phyloP scores from a whole-genome alignment of 768 basidiomycete species.

The Dioszegia hungarica region DNA sequence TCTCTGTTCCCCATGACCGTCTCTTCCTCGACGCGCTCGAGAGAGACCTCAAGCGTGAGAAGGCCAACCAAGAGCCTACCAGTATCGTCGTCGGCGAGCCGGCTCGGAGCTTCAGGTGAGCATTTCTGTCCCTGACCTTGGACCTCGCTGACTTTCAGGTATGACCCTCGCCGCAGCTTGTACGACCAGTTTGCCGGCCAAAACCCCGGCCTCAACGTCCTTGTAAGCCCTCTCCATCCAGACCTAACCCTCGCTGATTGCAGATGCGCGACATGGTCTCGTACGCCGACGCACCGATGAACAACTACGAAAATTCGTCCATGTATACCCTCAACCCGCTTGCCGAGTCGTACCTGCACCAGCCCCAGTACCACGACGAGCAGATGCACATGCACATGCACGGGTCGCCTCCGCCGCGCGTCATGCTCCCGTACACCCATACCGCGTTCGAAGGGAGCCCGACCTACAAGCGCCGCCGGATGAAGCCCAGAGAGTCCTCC shows the following conservation, averaged over 20 bases:
- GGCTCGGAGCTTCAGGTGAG: conserved; percentile 67
- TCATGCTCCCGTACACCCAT: background rate
- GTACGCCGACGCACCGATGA: background rate
- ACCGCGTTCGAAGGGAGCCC: conserved; percentile 67
- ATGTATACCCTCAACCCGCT: background rate
- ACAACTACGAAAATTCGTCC: background rate
- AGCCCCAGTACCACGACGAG: background rate
- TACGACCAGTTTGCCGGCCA: conserved; percentile 75
- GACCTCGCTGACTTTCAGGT: conserved; percentile 45
- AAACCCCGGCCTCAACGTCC: conserved; percentile 25
- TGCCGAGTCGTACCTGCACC: conserved; percentile 1
- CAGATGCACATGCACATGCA: background rate
- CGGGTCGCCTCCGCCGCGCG: background rate
- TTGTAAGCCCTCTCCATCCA: conserved; percentile 3
- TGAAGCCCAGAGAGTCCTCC: background rate
- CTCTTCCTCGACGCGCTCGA: conserved; percentile 95
- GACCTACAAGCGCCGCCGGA: conserved; percentile 66
- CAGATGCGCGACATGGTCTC: conserved; percentile 2
- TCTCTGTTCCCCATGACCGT: conserved; percentile 93
- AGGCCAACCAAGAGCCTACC: conserved; percentile 80
- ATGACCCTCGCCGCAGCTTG: conserved; percentile 75
- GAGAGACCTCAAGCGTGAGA: conserved; percentile 91
- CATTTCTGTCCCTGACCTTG: background rate
- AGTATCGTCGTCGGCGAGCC: conserved; percentile 74
- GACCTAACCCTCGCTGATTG: background rate